Base-by-base conservation (phyloP, 2,329 filamentous ascomycete species). In the Ceratocystiopsis brevicomis region DNA sequence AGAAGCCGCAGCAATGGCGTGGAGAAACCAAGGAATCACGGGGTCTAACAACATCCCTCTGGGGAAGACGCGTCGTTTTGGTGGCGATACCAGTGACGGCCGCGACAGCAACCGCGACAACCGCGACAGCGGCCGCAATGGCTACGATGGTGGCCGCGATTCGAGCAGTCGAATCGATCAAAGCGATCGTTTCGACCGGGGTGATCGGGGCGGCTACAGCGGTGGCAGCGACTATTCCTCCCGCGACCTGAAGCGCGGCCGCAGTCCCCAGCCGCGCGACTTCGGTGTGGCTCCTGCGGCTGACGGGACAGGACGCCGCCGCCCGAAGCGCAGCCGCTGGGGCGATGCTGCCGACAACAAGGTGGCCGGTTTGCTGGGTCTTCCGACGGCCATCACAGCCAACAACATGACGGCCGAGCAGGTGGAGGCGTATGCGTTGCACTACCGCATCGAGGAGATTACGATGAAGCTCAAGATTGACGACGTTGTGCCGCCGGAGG, bases 271-370 rank as follows among this genome's bases (percentile, higher is more conserved):
- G 55, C 78, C 81, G 60, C 73, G 84, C 81, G 63, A 42, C 37
- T 12, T 10, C 18, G 18, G 25, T 30, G 25, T 9, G 25, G 25
- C 25, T 30, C 25, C 25, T 9, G 5, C 25, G 5, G 25, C 25
- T 6, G 25, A 30, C 10, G 25, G 25, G 25, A 30, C 25, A 30
- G 25, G 25, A 30, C 25, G 25, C 25, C 25, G 25, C 10, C 84
- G 90, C 61, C 95, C 93, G 78, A 96, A 95, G 79, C 81, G 88
- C 61, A 98, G 98, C 61, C 79, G 90, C 59, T 98, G 90, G 90
- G 90, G 90, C 52, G 88, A 96, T 63, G 84, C 84, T 48, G 81
- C 85, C 44, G 90, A 98, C 65, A 98, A 98, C 67, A 98, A 98
- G 71, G 90, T 90, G 47, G 90, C 90, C 45, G 90, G 90, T 51